phyloP scores from a whole-genome alignment of 345 rosid species.

The Populus pruinosa region DNA sequence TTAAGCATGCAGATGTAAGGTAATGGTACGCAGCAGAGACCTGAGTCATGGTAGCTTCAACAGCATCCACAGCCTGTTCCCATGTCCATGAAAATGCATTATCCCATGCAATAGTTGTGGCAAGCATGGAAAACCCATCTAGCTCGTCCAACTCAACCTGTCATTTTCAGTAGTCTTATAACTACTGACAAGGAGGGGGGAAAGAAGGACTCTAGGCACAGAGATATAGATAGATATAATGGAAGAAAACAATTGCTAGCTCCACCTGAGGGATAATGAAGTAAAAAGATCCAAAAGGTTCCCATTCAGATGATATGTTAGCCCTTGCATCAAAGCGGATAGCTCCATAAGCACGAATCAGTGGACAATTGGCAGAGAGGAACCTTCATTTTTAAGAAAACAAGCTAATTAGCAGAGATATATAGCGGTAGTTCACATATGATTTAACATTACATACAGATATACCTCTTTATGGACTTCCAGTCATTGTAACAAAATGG shows the following conservation, averaged over 20 bases:
- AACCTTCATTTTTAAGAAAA: slow-evolving; percentile 42
- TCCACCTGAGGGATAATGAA: slow-evolving; percentile 81
- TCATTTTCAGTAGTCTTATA: slow-evolving; percentile 32
- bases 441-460: no score
- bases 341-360: slow-evolving; percentile 89
- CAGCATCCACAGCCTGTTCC: slow-evolving; percentile 46
- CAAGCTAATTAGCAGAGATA: not conserved
- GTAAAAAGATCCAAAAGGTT: slow-evolving; percentile 76
- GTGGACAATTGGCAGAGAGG: slow-evolving; percentile 55
- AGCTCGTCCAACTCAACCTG: slow-evolving; percentile 93
- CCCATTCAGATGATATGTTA: slow-evolving; percentile 60
- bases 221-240: not conserved
- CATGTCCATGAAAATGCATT: slow-evolving; percentile 57
- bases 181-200: slow-evolving; percentile 17
- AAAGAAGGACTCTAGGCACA: no score
- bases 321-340: slow-evolving; percentile 74
- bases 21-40: slow-evolving; percentile 21
- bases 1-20: not conserved
- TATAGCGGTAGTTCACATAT: no score
- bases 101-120: slow-evolving; percentile 78
- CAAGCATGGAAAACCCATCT: slow-evolving; percentile 62
- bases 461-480: slow-evolving; percentile 74
- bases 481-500: slow-evolving; percentile 78
- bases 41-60: slow-evolving; percentile 49
- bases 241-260: slow-evolving; percentile 3